Percentiles rank a stretch among this genome's conserved stretches.
Evolutionary conservation across 202 grass and related monocot species (phyloP).

Genomic region (Dendrocalamus latiflorus): DNA sequence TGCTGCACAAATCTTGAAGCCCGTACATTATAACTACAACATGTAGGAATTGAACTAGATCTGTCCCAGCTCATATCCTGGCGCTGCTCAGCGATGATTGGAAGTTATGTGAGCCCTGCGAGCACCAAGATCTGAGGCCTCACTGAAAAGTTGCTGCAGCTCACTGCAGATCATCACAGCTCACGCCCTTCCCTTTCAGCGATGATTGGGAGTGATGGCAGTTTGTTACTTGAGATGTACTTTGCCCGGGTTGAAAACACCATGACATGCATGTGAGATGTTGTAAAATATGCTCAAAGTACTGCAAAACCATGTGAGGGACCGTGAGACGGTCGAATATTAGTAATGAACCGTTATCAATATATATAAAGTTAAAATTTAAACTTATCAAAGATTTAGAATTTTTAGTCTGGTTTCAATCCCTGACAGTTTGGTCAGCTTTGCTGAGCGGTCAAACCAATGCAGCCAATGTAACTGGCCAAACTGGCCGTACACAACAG

Average conservation of each 20-base stretch:
- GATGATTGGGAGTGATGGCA: background rate
- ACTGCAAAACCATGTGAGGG: background rate
- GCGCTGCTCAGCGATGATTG: background rate
- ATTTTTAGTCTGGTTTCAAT: no score
- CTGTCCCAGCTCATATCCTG: conserved; percentile 10
- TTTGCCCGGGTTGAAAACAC: background rate
- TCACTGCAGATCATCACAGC: conserved; percentile 12
- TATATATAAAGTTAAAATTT: no score
- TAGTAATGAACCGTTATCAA: no score
- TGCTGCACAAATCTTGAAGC: background rate
- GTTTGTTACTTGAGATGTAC: conserved; percentile 27
- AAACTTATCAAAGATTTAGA: no score
- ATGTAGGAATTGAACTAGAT: conserved; percentile 1
- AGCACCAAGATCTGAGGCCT: background rate
- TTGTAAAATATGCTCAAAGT: background rate
- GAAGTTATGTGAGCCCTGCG: background rate
- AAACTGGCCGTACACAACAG: no score
- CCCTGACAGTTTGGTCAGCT: no score
- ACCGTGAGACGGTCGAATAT: no score
- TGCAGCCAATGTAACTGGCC: no score
- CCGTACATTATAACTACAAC: background rate
- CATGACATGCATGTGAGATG: background rate
- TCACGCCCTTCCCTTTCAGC: background rate
- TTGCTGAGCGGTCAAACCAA: no score
- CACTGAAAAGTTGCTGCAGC: conserved; percentile 12